phyloP scores from a whole-genome alignment of 345 rosid species.

The Populus deltoides region DNA sequence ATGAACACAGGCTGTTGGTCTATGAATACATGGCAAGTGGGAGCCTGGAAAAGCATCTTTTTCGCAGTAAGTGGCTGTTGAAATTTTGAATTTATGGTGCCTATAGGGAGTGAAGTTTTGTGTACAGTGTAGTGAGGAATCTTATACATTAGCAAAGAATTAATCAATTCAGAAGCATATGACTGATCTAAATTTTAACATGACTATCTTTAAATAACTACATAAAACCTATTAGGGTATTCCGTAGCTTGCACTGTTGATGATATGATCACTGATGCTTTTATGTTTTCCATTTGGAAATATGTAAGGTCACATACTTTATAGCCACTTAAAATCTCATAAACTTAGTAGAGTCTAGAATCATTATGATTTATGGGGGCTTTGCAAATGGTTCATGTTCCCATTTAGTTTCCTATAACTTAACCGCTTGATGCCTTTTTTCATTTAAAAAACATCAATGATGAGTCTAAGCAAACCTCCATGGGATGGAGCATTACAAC shows the following conservation, averaged over 20 bases:
- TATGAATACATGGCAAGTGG: constrained; percentile 95
- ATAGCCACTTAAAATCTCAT: not conserved
- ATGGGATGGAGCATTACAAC: not conserved
- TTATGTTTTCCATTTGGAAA: not conserved
- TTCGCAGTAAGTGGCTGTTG: constrained; percentile 65
- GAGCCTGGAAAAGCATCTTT: constrained; percentile 92
- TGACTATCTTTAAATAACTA: not conserved
- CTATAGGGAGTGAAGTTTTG: not conserved
- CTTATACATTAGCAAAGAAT: not conserved
- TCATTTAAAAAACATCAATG: not conserved
- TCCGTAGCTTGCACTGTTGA: not conserved
- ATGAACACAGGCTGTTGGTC: constrained; percentile 80
- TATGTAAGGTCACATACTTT: not conserved
- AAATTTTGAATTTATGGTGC: not conserved
- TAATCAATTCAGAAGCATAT: not conserved
- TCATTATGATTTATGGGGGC: not conserved
- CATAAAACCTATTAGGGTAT: not conserved
- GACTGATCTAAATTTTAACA: not conserved
- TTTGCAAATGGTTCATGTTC: no score
- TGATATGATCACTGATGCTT: no score
- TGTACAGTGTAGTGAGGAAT: not conserved
- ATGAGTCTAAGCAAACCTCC: not conserved
- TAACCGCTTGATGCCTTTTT: not conserved
- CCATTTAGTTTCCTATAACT: not conserved
- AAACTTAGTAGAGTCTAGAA: not conserved